Percentiles rank a stretch among this genome's conserved stretches.
phyloP scores from a whole-genome alignment of 1,284 basidiomycete genomes.

The Gymnopus androsaceus region DNA sequence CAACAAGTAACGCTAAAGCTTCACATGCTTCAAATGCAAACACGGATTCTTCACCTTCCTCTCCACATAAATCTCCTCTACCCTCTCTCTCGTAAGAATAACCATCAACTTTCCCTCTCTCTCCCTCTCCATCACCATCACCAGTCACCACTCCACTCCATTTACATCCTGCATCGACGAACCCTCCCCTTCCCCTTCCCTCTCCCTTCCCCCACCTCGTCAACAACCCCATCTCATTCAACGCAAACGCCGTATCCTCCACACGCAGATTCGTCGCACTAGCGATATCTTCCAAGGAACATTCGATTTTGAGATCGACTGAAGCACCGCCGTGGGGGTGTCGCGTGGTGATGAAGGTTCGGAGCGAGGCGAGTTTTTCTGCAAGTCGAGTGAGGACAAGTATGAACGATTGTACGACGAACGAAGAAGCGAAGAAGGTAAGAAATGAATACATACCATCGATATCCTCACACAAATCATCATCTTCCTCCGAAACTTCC shows the following conservation, averaged over 20 bases:
- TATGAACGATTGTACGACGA: background rate
- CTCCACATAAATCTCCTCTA: conserved; percentile 17
- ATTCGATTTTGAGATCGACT: conserved; percentile 63
- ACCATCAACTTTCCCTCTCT: conserved; percentile 11
- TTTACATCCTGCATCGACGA: conserved; percentile 5
- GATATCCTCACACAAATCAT: conserved; percentile 29
- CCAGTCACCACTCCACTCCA: background rate
- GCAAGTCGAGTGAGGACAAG: background rate
- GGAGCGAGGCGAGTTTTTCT: conserved; percentile 40
- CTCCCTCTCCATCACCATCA: background rate
- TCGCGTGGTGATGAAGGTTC: conserved; percentile 55
- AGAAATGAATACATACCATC: conserved; percentile 33
- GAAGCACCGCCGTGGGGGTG: conserved; percentile 67
- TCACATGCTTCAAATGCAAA: conserved; percentile 13
- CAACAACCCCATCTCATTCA: conserved; percentile 86
- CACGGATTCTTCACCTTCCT: conserved; percentile 14
- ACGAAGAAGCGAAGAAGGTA: background rate
- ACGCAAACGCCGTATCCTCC: conserved; percentile 86
- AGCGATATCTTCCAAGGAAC: conserved; percentile 74
- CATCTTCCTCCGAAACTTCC: conserved; percentile 42
- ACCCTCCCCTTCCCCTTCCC: background rate
- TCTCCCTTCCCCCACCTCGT: conserved; percentile 35
- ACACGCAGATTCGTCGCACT: conserved; percentile 78
- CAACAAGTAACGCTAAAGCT: background rate
- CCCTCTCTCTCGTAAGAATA: conserved; percentile 19